Percentiles rank a stretch among this genome's conserved stretches.
phyloP scores from a whole-genome alignment of 805 yeast genomes.

The Candida nonsorbophila region DNA sequence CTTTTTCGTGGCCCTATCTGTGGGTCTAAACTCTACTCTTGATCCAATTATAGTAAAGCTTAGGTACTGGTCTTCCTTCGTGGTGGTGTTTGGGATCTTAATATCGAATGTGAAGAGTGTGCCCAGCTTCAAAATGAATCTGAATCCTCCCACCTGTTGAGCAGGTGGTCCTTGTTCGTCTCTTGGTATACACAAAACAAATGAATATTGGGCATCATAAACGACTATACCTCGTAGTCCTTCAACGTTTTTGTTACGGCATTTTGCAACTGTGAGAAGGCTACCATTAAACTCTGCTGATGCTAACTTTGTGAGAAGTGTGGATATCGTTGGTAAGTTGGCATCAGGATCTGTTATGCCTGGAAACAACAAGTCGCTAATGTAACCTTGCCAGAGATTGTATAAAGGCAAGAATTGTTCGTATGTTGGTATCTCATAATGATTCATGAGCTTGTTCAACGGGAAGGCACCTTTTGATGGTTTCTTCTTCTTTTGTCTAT shows the following conservation, averaged over 20 bases:
- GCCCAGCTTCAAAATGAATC: conserved; percentile 63
- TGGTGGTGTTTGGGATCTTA: conserved; percentile 10
- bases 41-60: conserved; percentile 74
- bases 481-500: conserved; percentile 8
- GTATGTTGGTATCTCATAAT: conserved; percentile 33
- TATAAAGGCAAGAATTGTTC: conserved; percentile 52
- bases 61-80: conserved; percentile 30
- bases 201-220: conserved; percentile 77
- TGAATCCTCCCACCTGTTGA: conserved; percentile 54
- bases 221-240: conserved; percentile 72
- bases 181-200: conserved; percentile 54
- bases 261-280: conserved; percentile 49
- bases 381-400: conserved; percentile 70
- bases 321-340: conserved; percentile 17
- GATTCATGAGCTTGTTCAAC: conserved; percentile 15
- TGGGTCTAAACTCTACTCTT: conserved; percentile 66
- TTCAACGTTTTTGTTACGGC: conserved; percentile 51
- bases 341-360: conserved; percentile 8
- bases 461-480: conserved; percentile 19
- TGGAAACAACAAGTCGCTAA: conserved; percentile 47
- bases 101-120: conserved; percentile 53
- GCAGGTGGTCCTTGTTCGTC: conserved; percentile 21
- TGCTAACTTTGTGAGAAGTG: conserved; percentile 52
- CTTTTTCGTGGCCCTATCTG: conserved; percentile 79
- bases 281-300: conserved; percentile 83